These are phyloP conservation scores for Brassica napus DNA, from an alignment of 345 rosid species.

Conservation along the genomic window Da-Ae NC_063440.1:23056501-23057000, in stretches of 20 bases:
- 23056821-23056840: slow-evolving; percentile 18
- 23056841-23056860: slow-evolving; percentile 4
- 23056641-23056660: neutral
- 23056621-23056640: neutral
- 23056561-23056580: too few relatives aligned
- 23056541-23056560: neutral
- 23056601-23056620: neutral
- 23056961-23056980: neutral
- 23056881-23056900: neutral
- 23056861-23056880: neutral
- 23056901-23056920: neutral
- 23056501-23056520: neutral
- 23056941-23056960: neutral
- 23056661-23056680: neutral
- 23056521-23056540: neutral
- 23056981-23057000: too few relatives aligned
- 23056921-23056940: neutral
- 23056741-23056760: slow-evolving; percentile 58
- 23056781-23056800: neutral
- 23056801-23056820: neutral
- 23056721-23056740: slow-evolving; percentile 43
- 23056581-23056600: too few relatives aligned
- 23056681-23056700: neutral
- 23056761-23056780: slow-evolving; percentile 34
- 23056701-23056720: slow-evolving; percentile 6